Evolutionary conservation across 1,139 yeast species (phyloP).

Genomic region (Geotrichum australiense): DNA sequence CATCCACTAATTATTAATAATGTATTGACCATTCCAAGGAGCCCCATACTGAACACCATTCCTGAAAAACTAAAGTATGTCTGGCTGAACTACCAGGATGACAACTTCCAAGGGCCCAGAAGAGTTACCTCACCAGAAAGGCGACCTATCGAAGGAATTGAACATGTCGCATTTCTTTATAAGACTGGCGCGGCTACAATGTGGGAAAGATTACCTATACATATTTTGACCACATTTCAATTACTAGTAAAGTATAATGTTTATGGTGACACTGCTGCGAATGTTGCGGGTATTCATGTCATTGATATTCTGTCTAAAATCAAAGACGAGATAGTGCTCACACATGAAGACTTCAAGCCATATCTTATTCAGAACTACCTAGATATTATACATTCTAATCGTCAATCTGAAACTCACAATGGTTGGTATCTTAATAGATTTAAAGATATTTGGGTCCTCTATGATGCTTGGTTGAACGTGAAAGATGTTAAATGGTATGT

Average conservation of each 20-base stretch:
- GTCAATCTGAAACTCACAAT: constrained; percentile 11
- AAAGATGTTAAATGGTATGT: constrained; percentile 34
- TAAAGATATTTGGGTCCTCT: constrained; percentile 37
- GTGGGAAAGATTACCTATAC: constrained; percentile 36
- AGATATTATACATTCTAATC: constrained; percentile 23
- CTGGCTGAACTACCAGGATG: not conserved
- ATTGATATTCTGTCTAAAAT: constrained; percentile 31
- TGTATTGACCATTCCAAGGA: no score
- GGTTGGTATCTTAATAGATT: constrained; percentile 37
- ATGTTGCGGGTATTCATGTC: constrained; percentile 32
- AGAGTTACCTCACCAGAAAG: not conserved
- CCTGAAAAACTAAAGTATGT: no score
- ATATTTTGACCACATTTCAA: constrained; percentile 33
- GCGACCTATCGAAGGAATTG: constrained; percentile 17
- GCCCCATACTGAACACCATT: no score
- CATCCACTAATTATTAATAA: no score
- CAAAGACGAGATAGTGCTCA: constrained; percentile 23
- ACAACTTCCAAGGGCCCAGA: not conserved
- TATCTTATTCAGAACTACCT: constrained; percentile 28
- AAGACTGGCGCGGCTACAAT: constrained; percentile 35
- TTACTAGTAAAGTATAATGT: constrained; percentile 32
- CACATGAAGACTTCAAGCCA: constrained; percentile 24
- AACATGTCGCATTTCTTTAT: constrained; percentile 30
- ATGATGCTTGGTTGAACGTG: constrained; percentile 34
- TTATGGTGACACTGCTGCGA: constrained; percentile 32